Evolutionary conservation across 331 rosid species (phyloP).

Genomic region (Ulmus americana): DNA sequence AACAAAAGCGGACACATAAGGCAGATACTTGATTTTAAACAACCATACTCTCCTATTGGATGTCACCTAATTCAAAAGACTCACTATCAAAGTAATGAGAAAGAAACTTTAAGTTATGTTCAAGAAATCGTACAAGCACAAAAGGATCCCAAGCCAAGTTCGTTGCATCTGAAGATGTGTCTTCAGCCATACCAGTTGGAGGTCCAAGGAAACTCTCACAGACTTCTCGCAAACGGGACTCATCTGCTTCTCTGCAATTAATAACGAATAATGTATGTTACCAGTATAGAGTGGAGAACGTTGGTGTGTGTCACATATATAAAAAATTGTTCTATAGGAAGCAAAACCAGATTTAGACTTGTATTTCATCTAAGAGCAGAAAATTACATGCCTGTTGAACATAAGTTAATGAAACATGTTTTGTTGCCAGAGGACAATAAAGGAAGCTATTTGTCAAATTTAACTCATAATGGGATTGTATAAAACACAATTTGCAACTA

Average conservation of each 20-base stretch:
- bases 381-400: background rate
- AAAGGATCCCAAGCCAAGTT: constrained; percentile 85
- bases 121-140: constrained; percentile 64
- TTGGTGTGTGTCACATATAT: background rate
- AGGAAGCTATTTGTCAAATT: too few relatives aligned
- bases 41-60: too few relatives aligned
- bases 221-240: constrained; percentile 86
- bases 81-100: background rate
- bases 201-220: constrained; percentile 98
- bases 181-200: constrained; percentile 91
- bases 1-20: too few relatives aligned
- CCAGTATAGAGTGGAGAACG: background rate
- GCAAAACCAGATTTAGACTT: background rate
- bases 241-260: constrained; percentile 89
- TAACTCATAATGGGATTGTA: too few relatives aligned
- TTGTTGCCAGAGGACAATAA: too few relatives aligned
- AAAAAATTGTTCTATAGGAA: background rate
- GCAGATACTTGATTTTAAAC: too few relatives aligned
- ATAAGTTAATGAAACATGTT: background rate
- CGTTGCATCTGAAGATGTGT: constrained; percentile 45
- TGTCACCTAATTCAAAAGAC: background rate
- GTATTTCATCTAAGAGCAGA: background rate
- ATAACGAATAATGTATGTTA: background rate
- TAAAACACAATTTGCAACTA: too few relatives aligned
- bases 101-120: background rate